Percentiles rank a stretch among this genome's conserved stretches.
These are phyloP conservation scores for Amylostereum chailletii DNA, from an alignment of 1,284 basidiomycete genomes.

Conservation along the genomic window DNA sequence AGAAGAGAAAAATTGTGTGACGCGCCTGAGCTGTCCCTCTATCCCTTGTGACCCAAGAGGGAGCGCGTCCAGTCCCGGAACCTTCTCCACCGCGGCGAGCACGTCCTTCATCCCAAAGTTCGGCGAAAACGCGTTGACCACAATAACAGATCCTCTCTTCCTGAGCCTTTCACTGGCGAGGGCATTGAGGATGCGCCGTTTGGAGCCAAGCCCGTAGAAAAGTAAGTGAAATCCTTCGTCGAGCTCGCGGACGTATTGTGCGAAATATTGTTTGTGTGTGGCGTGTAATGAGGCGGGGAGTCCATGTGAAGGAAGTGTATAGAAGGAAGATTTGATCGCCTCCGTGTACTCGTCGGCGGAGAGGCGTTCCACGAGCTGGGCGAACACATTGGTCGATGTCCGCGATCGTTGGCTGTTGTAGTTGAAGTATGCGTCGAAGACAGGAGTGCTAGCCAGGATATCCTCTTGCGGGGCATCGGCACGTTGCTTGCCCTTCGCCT, in stretches of 20 bases:
- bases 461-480: neutral
- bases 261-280: conserved; percentile 36
- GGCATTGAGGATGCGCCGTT: conserved; percentile 63
- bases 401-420: conserved; percentile 51
- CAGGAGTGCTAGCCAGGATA: conserved; percentile 20
- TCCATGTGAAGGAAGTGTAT: conserved; percentile 19
- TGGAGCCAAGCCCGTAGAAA: conserved; percentile 84
- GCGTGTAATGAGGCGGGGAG: conserved; percentile 20
- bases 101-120: conserved; percentile 64
- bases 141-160: conserved; percentile 60
- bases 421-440: conserved; percentile 81
- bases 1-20: conserved; percentile 51
- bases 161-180: conserved; percentile 54
- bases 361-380: conserved; percentile 60
- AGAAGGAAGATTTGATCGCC: conserved; percentile 31
- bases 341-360: conserved; percentile 50
- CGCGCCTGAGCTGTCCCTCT: conserved; percentile 57
- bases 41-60: conserved; percentile 27
- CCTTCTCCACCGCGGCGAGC: conserved; percentile 53
- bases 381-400: conserved; percentile 74
- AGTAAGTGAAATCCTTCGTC: conserved; percentile 78
- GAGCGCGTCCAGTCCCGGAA: conserved; percentile 42
- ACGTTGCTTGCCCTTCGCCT: neutral
- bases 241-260: conserved; percentile 64
- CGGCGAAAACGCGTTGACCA: conserved; percentile 77